phyloP scores from a whole-genome alignment of 805 yeast genomes.

The Debaryomyces prosopidis region DNA sequence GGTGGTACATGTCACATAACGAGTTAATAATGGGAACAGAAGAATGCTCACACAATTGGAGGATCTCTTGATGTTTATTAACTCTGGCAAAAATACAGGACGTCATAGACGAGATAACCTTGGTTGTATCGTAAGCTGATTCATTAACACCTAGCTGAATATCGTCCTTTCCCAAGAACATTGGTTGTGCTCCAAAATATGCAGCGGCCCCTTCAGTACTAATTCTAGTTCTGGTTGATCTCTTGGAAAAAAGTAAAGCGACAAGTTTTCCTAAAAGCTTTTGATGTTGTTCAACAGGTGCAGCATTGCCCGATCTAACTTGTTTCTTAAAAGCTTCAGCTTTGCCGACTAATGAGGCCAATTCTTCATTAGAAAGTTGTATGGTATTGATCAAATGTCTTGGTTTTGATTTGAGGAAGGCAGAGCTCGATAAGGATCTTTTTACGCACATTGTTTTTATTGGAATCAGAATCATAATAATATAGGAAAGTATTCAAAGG shows the following conservation, averaged over 20 bases:
- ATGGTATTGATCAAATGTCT: conserved; percentile 84
- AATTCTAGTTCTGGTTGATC: conserved; percentile 94
- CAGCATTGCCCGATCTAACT: conserved; percentile 53
- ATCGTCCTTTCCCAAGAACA: conserved; percentile 95
- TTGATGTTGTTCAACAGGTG: conserved; percentile 38
- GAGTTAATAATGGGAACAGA: conserved; percentile 92
- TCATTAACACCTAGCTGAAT: conserved; percentile 97
- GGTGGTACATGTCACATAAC: conserved; percentile 90
- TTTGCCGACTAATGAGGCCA: conserved; percentile 66
- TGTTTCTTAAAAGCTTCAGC: conserved; percentile 68
- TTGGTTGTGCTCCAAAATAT: conserved; percentile 92
- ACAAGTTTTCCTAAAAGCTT: conserved; percentile 78
- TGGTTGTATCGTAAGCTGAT: conserved; percentile 82
- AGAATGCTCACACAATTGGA: conserved; percentile 73
- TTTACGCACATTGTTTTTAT: conserved; percentile 10
- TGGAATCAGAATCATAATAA: neutral
- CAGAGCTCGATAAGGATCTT: conserved; percentile 9
- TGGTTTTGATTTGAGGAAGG: conserved; percentile 20
- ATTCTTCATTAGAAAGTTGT: conserved; percentile 73
- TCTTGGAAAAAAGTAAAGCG: conserved; percentile 81
- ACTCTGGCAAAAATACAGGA: conserved; percentile 98
- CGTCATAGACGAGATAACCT: conserved; percentile 91
- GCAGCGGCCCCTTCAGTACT: conserved; percentile 93
- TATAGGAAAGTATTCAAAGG: neutral
- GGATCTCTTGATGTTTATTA: conserved; percentile 78